phyloP scores from a whole-genome alignment of 331 rosid genomes.

The Pyrus hybrid region DNA sequence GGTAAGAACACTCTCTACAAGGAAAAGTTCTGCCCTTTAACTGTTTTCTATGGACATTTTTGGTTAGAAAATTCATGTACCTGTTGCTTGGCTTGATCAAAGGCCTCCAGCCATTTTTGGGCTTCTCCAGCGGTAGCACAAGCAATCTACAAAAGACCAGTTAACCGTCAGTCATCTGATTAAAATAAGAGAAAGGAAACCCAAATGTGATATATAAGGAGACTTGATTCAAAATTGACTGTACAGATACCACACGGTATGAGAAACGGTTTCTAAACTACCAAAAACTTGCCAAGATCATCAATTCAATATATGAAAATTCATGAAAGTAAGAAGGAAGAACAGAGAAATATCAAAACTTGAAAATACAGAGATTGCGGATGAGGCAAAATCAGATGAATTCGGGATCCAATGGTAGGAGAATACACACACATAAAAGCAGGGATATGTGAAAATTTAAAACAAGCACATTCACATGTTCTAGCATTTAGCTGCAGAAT shows the following conservation, averaged over 20 bases:
- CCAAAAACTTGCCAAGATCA: not conserved
- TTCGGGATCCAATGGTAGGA: not conserved
- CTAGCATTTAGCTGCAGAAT: not conserved
- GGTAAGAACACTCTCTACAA: not conserved
- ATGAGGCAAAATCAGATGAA: not conserved
- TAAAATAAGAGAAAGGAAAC: not conserved
- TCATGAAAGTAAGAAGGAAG: not conserved
- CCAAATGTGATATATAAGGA: not conserved
- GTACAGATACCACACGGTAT: too few species aligned
- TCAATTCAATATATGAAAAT: not conserved
- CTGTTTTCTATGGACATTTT: not conserved
- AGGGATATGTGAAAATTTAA: not conserved
- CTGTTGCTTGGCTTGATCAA: constrained; percentile 98
- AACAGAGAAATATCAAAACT: not conserved
- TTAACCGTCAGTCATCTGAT: not conserved
- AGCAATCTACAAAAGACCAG: constrained; percentile 64
- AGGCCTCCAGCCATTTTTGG: constrained; percentile 87
- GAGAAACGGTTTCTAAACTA: not conserved
- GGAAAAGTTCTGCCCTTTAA: not conserved
- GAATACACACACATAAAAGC: not conserved
- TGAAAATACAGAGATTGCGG: not conserved
- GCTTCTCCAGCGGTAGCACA: constrained; percentile 77
- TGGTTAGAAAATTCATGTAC: constrained; percentile 27
- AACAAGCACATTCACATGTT: not conserved
- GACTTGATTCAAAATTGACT: not conserved